Conservation (phyloP, 495 filamentous ascomycete species). For the Tuber brumale region DNA sequence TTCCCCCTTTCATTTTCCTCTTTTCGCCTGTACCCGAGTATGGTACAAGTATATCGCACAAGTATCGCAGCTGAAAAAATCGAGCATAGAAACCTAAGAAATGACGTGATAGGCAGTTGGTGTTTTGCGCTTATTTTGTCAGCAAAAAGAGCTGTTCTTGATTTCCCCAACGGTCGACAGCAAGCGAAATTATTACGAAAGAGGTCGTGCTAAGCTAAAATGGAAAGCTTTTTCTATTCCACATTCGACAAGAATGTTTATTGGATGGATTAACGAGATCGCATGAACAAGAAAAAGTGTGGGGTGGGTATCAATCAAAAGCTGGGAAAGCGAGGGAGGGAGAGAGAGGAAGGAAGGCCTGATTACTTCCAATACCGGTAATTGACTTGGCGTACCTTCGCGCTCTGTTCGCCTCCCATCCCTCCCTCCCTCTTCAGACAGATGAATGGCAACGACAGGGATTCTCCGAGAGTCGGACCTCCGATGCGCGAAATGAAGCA, state of each 20-base stretch:
- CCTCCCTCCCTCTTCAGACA: neutral
- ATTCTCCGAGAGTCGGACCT: neutral
- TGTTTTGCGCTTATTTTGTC: neutral
- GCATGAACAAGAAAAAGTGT: neutral
- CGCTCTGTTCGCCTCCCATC: neutral
- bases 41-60: too few relatives aligned
- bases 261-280: neutral
- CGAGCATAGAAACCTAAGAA: neutral
- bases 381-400: neutral
- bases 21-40: neutral
- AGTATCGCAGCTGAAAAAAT: neutral
- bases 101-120: neutral
- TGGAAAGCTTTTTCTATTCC: neutral
- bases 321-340: neutral
- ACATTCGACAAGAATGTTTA: neutral
- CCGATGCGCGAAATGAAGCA: conserved; percentile 31
- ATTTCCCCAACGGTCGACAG: conserved; percentile 1
- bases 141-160: neutral
- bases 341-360: neutral
- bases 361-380: neutral
- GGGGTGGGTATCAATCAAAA: neutral
- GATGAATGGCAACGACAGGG: neutral
- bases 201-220: neutral
- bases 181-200: neutral
- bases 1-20: neutral